phyloP scores from a whole-genome alignment of 2,329 filamentous ascomycete species.

The Davidsoniella eucalypti region DNA sequence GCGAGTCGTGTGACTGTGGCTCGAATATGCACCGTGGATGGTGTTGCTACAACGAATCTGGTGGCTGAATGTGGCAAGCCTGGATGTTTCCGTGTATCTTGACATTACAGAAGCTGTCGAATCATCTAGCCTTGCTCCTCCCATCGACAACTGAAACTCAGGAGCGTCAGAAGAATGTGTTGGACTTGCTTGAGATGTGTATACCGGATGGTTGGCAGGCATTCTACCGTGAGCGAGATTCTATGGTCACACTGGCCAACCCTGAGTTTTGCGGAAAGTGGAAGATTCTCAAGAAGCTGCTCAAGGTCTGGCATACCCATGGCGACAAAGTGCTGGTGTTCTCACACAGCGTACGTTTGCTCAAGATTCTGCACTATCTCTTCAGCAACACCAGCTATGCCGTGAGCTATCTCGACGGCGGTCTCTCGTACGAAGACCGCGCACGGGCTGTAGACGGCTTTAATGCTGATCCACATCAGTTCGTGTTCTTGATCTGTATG shows the following conservation, averaged over 20 bases:
- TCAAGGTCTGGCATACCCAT: slow-evolving; percentile 77
- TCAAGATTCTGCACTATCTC: slow-evolving; percentile 69
- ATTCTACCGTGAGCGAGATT: slow-evolving; percentile 58
- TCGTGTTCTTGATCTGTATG: slow-evolving; percentile 91
- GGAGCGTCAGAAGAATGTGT: slow-evolving; percentile 64
- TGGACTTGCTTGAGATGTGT: slow-evolving; percentile 52
- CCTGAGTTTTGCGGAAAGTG: slow-evolving; percentile 93
- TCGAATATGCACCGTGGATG: slow-evolving; percentile 55
- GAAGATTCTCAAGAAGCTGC: slow-evolving; percentile 72
- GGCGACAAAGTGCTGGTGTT: slow-evolving; percentile 94
- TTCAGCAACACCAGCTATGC: slow-evolving; percentile 83
- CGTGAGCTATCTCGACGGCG: slow-evolving; percentile 78
- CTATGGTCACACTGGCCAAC: slow-evolving; percentile 65
- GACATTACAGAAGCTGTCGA: slow-evolving; percentile 72
- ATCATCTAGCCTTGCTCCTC: slow-evolving; percentile 75
- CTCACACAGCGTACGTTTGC: slow-evolving; percentile 72
- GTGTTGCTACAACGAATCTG: slow-evolving; percentile 51
- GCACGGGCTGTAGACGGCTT: slow-evolving; percentile 74
- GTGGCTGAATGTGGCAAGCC: slow-evolving; percentile 52
- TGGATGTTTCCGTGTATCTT: slow-evolving; percentile 75
- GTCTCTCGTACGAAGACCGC: slow-evolving; percentile 67
- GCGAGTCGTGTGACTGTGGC: slow-evolving; percentile 44
- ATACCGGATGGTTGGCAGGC: slow-evolving; percentile 56
- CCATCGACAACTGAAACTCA: slow-evolving; percentile 45
- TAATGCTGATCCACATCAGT: slow-evolving; percentile 73